These are phyloP conservation scores for Melanogaster broomeanus DNA, from an alignment of 768 basidiomycete genomes.

Conservation along the genomic window DNA sequence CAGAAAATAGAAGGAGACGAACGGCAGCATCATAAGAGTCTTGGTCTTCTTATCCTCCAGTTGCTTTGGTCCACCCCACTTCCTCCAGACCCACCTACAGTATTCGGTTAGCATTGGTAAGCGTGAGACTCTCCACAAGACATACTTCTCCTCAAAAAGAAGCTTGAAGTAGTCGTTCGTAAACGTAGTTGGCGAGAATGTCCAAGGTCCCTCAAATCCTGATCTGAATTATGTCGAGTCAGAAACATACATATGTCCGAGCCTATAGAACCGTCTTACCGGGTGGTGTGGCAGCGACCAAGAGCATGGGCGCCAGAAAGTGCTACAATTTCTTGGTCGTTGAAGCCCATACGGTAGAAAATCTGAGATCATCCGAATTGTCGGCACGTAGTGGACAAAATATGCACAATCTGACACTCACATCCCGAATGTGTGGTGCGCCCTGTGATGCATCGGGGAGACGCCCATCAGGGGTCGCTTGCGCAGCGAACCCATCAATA, in stretches of 20 bases:
- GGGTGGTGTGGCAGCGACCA: constrained; percentile 88
- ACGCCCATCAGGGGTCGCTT: constrained; percentile 86
- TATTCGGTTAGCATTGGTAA: neutral
- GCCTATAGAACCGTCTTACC: constrained; percentile 39
- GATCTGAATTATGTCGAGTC: constrained; percentile 42
- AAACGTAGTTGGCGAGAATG: constrained; percentile 87
- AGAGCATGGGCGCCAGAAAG: constrained; percentile 94
- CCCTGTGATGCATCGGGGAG: constrained; percentile 88
- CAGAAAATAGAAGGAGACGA: constrained; percentile 30
- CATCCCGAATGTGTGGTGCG: constrained; percentile 79
- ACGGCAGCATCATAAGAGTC: constrained; percentile 95
- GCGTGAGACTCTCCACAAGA: neutral
- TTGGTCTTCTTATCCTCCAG: constrained; percentile 89
- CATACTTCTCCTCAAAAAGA: constrained; percentile 81
- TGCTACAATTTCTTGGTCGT: constrained; percentile 97
- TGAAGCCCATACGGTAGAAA: constrained; percentile 85
- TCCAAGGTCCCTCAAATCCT: constrained; percentile 92
- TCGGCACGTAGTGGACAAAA: neutral
- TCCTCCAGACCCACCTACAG: constrained; percentile 84
- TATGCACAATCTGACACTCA: constrained; percentile 32
- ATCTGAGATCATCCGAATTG: constrained; percentile 36
- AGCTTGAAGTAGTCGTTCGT: constrained; percentile 88
- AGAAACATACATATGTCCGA: neutral
- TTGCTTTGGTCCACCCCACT: constrained; percentile 94
- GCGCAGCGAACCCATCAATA: constrained; percentile 75